Evolutionary conservation across 495 filamentous ascomycete genomes (phyloP).

Genomic region (Clohesyomyces aquaticus): DNA sequence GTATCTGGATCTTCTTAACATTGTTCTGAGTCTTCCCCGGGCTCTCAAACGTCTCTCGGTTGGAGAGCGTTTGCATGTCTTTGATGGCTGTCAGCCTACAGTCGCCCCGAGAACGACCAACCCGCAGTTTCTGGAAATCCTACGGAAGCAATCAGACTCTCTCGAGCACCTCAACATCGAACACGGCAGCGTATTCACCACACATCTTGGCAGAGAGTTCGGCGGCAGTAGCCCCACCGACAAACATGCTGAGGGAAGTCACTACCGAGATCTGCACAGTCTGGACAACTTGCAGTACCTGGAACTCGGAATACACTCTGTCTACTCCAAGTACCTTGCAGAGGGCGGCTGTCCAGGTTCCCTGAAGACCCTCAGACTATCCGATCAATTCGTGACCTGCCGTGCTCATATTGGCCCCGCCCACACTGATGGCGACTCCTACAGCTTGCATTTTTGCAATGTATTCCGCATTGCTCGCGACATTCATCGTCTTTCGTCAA

Average conservation of each 20-base stretch:
- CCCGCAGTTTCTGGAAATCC: slow-evolving; percentile 20
- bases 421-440: not conserved
- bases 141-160: slow-evolving; percentile 29
- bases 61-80: slow-evolving; percentile 30
- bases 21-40: slow-evolving; percentile 24
- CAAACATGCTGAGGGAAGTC: too few species aligned
- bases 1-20: slow-evolving; percentile 20
- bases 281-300: slow-evolving; percentile 14
- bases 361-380: slow-evolving; percentile 16
- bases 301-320: slow-evolving; percentile 25
- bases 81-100: slow-evolving; percentile 10
- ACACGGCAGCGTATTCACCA: too few species aligned
- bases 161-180: slow-evolving; percentile 27
- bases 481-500: not conserved
- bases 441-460: not conserved
- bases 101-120: slow-evolving; percentile 3
- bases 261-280: too few species aligned
- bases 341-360: slow-evolving; percentile 11
- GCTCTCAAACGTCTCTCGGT: slow-evolving; percentile 33
- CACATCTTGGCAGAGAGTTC: slow-evolving; percentile 24
- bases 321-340: slow-evolving; percentile 2
- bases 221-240: not conserved
- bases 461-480: not conserved
- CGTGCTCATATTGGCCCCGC: not conserved
- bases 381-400: not conserved